phyloP scores from a whole-genome alignment of 2,329 filamentous ascomycete species.

The Raffaelea albimanens region DNA sequence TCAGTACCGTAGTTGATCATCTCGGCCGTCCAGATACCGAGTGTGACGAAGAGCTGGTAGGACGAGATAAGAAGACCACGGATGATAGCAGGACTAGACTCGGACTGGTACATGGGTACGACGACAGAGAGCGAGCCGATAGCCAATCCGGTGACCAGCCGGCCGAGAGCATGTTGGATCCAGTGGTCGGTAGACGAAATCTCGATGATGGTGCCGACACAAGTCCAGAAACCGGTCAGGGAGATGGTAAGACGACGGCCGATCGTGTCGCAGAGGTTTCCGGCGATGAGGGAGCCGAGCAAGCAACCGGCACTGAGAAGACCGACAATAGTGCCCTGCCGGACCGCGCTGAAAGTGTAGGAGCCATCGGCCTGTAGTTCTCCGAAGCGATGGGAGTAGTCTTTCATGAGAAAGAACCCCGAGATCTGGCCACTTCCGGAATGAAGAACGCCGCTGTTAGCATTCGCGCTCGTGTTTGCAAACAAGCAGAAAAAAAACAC shows the following conservation, averaged over 20 bases:
- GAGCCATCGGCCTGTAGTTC: conserved; percentile 17
- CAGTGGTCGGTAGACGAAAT: conserved; percentile 45
- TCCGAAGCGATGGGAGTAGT: conserved; percentile 19
- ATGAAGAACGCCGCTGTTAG: no score
- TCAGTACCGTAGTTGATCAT: conserved; percentile 56
- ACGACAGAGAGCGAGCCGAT: conserved; percentile 63
- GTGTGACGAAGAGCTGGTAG: conserved; percentile 65
- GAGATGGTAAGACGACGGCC: conserved; percentile 56
- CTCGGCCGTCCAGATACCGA: conserved; percentile 60
- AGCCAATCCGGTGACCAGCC: conserved; percentile 56
- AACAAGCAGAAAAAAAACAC: conserved; percentile 10
- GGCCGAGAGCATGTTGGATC: conserved; percentile 57
- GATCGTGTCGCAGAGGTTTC: conserved; percentile 54
- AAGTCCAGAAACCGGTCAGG: conserved; percentile 49
- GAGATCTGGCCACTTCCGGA: conserved; percentile 1
- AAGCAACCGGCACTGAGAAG: conserved; percentile 53
- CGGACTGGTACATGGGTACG: conserved; percentile 66
- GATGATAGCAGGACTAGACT: conserved; percentile 58
- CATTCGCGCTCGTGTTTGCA: no score
- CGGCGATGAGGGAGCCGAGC: conserved; percentile 49
- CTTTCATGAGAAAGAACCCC: conserved; percentile 3
- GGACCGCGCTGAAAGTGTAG: conserved; percentile 44
- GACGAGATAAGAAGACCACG: conserved; percentile 55
- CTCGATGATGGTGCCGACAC: conserved; percentile 59
- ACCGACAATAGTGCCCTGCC: conserved; percentile 55